Evolutionary conservation across 2,329 filamentous ascomycete species (phyloP), one percentile per base, ranked within the genome.

Genomic region (Stromatinia cepivora): DNA sequence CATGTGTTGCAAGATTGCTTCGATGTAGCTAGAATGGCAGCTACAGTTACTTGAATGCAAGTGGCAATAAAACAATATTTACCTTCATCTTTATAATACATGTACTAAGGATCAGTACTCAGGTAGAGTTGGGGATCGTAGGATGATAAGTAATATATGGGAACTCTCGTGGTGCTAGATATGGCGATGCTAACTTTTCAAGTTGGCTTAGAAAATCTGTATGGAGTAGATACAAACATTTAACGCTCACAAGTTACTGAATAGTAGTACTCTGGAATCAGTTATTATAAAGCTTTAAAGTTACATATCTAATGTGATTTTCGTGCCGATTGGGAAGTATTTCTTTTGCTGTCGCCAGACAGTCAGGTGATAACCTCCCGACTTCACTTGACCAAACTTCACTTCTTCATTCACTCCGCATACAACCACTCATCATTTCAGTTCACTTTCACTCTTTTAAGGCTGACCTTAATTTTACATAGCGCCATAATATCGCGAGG

Each of bases 321-420:
- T 8, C 39, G 3, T 25, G 39, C 54, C 5, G 8, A 2, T n/a
- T 52, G 1, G 8, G 15, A 25, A 6, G 7, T 52, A 6, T 36
- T 48, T 36, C 20, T 13, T 34, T 34, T 36, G 4, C 13, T 42
- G 2, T n/a, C 17, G 34, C 15, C n/a, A 15, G 9, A 22, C 6
- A 52, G 20, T 64, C 61, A 64, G 61, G 61, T 64, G 61, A 53
- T 42, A 4, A 34, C 10, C 39, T 52, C n/a, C 10, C 28, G 22
- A 25, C 59, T 63, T 63, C 22, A 63, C 59, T 52, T 39, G 22
- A 17, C 34, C 22, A 15, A 52, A 52, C 61, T 64, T 64, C 31
- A 52, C 46, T 52, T 28, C 34, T 39, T 6, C 6, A 11, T 42
- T 15, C 34, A 64, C 61, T 52, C n/a, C 61, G 13, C 61, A 28